Evolutionary conservation across 1,139 yeast genomes (phyloP), one percentile per base, ranked within the genome.

Genomic region (Kluyveromyces marxianus): DNA sequence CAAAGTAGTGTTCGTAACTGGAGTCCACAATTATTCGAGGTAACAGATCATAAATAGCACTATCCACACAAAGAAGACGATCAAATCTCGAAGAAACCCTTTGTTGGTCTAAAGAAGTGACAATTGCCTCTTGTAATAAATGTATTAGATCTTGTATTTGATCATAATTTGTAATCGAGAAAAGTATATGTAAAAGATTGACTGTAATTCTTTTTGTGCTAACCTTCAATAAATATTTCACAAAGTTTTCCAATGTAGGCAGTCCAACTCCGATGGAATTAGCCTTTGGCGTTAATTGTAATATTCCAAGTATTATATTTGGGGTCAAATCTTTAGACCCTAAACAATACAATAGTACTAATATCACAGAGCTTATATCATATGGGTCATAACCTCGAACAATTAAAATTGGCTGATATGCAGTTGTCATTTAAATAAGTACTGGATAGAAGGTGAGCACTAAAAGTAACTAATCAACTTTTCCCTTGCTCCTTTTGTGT

Each of bases 321-420:
- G 44, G 47, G 28, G 42, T 24, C 29, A 44, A 10, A 7, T 37
- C 37, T 27, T 25, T 40, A 14, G 39, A 27, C 31, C 47, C 47
- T 21, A 44, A 25, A n/a, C 40, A 45, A 26, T 41, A 49, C 10
- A 43, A 34, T 10, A 45, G 31, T 3, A 45, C 37, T 21, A 49
- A 36, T 24, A 47, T 29, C 24, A 60, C 37, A n/a, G 57, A 43
- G 3, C 58, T 45, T 3, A 62, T 47, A 40, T 62, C 66, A 49
- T 60, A 55, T 3, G 66, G 63, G 8, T 61, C 54, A 7, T 58
- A 37, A n/a, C 46, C 46, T n/a, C 39, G 41, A n/a, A 45, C 45
- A 25, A 49, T 27, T 24, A 34, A 14, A n/a, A 49, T 43, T 7
- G 37, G 41, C 31, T 41, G 45, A 25, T 14, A 35, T 8, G 10